A percentile compares a stretch with the other conserved stretches of the same genome.
Evolutionary conservation across 768 basidiomycete species (phyloP).

Genomic region (Kwoniella heveanensis): DNA sequence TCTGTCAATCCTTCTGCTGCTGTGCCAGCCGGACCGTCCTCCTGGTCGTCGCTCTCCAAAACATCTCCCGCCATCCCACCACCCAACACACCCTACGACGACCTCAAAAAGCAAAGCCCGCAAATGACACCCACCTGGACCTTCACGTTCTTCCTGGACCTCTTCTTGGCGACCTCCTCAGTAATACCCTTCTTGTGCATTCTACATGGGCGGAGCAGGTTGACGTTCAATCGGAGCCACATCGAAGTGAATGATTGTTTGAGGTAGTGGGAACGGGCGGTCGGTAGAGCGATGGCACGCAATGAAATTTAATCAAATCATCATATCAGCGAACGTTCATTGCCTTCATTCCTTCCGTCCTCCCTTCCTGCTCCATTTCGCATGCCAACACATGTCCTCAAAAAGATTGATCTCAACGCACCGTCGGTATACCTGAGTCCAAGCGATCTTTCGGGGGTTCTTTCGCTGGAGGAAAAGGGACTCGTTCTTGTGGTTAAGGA

Average conservation of each 20-base stretch:
- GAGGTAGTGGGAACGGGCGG: neutral
- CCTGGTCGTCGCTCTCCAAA: no score
- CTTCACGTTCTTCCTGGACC: conserved; percentile 93
- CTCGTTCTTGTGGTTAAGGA: conserved; percentile 85
- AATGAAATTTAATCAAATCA: no score
- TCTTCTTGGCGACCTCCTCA: conserved; percentile 99
- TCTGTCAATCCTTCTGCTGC: no score
- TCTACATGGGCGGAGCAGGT: conserved; percentile 55
- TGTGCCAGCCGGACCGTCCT: no score
- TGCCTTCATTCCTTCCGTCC: no score
- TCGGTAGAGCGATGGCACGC: no score
- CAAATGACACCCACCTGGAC: conserved; percentile 58
- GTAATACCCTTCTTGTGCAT: conserved; percentile 99
- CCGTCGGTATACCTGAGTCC: conserved; percentile 66
- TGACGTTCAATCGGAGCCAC: conserved; percentile 50
- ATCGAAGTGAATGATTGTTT: no score
- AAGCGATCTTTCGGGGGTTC: conserved; percentile 99
- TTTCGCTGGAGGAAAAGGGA: conserved; percentile 99
- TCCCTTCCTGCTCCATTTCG: no score
- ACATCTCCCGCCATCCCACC: no score
- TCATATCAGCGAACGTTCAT: no score
- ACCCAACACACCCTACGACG: no score
- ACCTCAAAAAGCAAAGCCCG: neutral
- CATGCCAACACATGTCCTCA: no score
- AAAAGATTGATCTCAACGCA: conserved; percentile 19